Evolutionary conservation across 2,329 filamentous ascomycete genomes (phyloP).

Genomic region (Trichoderma breve): DNA sequence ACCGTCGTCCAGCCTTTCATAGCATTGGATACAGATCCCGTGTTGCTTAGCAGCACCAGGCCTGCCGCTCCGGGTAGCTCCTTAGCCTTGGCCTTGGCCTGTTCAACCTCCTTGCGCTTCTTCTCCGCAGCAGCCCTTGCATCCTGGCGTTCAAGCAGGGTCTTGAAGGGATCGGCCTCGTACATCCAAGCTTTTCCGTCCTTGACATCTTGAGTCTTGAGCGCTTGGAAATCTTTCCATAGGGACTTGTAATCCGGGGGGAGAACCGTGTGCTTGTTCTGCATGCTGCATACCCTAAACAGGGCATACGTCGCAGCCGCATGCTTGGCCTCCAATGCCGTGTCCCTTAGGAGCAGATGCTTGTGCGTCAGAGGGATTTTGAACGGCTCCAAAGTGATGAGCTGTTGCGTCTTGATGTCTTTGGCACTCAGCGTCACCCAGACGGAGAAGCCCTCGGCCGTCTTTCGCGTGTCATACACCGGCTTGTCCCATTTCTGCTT

Average conservation of each 20-base stretch:
- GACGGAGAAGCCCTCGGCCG: constrained; percentile 71
- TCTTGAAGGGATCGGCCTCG: constrained; percentile 88
- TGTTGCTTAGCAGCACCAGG: constrained; percentile 50
- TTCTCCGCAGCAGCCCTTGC: constrained; percentile 74
- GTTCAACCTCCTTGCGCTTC: constrained; percentile 70
- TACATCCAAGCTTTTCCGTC: constrained; percentile 85
- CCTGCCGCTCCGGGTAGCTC: constrained; percentile 60
- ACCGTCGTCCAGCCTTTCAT: constrained; percentile 79
- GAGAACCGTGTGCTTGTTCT: constrained; percentile 91
- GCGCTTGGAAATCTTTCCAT: constrained; percentile 84
- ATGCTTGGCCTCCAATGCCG: constrained; percentile 85
- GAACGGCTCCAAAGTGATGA: constrained; percentile 74
- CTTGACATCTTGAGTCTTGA: constrained; percentile 79
- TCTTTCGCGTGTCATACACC: constrained; percentile 81
- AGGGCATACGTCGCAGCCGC: constrained; percentile 90
- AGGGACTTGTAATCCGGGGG: constrained; percentile 85
- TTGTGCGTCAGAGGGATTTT: constrained; percentile 75
- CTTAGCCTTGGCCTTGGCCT: constrained; percentile 65
- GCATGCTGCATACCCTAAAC: constrained; percentile 90
- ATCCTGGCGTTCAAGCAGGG: constrained; percentile 75
- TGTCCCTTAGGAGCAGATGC: constrained; percentile 71
- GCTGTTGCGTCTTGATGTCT: constrained; percentile 80
- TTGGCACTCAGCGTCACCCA: constrained; percentile 73
- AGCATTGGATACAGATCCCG: constrained; percentile 40
- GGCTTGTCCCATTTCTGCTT: constrained; percentile 95